A percentile compares a stretch with the other conserved stretches of the same genome.
Conservation (phyloP, 305 asterid genomes). For the Fraxinus latifolia region DNA sequence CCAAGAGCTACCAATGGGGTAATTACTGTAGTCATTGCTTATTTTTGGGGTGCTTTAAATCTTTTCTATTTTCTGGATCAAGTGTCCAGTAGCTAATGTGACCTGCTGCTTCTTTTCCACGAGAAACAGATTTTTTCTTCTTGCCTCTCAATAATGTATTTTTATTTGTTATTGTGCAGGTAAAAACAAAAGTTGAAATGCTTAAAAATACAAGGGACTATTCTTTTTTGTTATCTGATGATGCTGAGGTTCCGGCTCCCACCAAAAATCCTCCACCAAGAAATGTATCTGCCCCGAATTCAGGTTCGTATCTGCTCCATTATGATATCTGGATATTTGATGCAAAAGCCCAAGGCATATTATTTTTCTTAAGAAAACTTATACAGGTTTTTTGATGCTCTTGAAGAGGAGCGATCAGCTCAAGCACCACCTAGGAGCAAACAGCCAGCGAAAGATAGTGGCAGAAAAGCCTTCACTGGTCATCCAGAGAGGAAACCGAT, state of each 20-base stretch:
- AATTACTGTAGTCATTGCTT: conserved; percentile 15
- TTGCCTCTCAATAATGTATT: conserved; percentile 3
- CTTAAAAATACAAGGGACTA: conserved; percentile 83
- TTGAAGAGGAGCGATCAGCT: conserved; percentile 62
- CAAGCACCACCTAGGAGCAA: conserved; percentile 39
- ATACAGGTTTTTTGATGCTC: conserved; percentile 64
- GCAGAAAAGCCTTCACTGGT: conserved; percentile 40
- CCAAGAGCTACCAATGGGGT: conserved; percentile 62
- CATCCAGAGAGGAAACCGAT: conserved; percentile 43
- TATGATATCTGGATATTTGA: conserved; percentile 25
- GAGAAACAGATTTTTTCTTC: not conserved
- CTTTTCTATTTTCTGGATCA: not conserved
- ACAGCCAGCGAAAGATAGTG: conserved; percentile 33
- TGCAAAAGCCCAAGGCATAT: conserved; percentile 25
- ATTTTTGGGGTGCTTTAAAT: not conserved
- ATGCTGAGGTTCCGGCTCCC: conserved; percentile 64
- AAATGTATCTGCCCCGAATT: conserved; percentile 47
- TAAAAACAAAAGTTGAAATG: conserved; percentile 57
- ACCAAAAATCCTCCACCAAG: conserved; percentile 46
- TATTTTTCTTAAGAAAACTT: conserved; percentile 56
- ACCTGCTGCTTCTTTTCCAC: not conserved
- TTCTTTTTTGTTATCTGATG: conserved; percentile 80
- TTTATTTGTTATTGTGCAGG: conserved; percentile 38
- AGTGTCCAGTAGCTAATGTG: not conserved
- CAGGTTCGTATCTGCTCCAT: conserved; percentile 53